Conservation (phyloP, 352 stramenopile genomes). For the Globisporangium abappressorium region DNA sequence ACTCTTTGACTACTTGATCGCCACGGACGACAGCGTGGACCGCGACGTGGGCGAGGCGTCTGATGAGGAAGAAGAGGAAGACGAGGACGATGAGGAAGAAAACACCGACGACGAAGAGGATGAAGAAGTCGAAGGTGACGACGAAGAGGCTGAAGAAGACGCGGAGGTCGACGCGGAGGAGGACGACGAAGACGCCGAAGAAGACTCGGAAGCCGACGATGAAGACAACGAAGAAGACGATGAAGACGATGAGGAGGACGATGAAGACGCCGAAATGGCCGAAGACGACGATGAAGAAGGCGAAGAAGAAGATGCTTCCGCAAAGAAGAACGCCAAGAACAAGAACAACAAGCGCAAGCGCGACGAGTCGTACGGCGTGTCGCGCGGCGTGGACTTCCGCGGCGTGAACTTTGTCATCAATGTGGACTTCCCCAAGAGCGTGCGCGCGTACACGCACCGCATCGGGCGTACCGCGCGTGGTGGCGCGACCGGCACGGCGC, state of each 20-base stretch:
- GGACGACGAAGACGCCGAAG: conserved; percentile 59
- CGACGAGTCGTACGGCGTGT: conserved; percentile 95
- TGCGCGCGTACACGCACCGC: conserved; percentile 96
- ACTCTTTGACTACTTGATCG: conserved; percentile 99
- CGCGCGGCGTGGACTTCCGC: conserved; percentile 97
- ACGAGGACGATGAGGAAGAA: conserved; percentile 43
- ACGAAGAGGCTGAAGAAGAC: conserved; percentile 39
- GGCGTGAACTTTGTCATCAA: conserved; percentile 99
- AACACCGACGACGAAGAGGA: conserved; percentile 43
- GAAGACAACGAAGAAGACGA: conserved; percentile 73
- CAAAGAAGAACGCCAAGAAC: conserved; percentile 37
- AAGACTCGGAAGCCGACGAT: conserved; percentile 28
- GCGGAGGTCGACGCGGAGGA: conserved; percentile 37
- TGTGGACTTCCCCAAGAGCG: conserved; percentile 96
- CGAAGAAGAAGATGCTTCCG: conserved; percentile 15
- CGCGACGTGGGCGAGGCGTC: conserved; percentile 59
- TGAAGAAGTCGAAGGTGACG: conserved; percentile 38
- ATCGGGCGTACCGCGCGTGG: conserved; percentile 97
- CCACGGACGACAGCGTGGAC: conserved; percentile 97
- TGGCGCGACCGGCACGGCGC: conserved; percentile 93
- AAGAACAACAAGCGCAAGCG: conserved; percentile 53
- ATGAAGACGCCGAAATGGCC: conserved; percentile 30
- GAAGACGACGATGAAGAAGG: conserved; percentile 31
- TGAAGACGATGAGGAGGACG: conserved; percentile 28
- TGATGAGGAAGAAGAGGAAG: conserved; percentile 66